Conservation (phyloP, 2,329 filamentous ascomycete species). For the Graphilbum sp. region DNA sequence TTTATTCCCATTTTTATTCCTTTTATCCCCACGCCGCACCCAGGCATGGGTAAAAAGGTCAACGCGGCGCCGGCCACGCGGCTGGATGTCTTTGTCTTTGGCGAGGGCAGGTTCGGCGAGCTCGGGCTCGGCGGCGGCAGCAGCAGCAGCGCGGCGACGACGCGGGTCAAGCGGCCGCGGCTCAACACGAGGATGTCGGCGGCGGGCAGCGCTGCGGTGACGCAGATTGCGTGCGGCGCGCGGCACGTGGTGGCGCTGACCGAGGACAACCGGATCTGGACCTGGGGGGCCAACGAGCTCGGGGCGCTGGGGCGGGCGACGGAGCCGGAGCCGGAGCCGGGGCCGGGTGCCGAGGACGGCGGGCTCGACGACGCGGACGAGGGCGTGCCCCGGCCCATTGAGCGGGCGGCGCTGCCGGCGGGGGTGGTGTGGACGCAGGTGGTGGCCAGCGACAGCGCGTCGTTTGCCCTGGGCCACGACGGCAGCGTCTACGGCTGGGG, state of each 20-base stretch:
- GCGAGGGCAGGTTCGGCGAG: constrained; percentile 66
- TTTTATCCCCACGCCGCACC: background rate
- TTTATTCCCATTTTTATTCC: no score
- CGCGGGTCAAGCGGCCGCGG: constrained; percentile 61
- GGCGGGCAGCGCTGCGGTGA: constrained; percentile 45
- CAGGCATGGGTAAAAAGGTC: constrained; percentile 23
- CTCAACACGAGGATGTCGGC: constrained; percentile 44
- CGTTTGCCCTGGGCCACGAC: constrained; percentile 59
- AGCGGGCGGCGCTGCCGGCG: constrained; percentile 22
- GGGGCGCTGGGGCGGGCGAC: constrained; percentile 66
- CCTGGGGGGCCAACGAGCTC: constrained; percentile 80
- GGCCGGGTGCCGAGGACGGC: constrained; percentile 30
- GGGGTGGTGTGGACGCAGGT: constrained; percentile 35
- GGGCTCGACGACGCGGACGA: constrained; percentile 42
- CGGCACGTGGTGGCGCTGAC: constrained; percentile 71
- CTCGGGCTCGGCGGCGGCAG: constrained; percentile 39
- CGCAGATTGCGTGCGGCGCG: constrained; percentile 61
- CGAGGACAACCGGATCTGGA: constrained; percentile 64
- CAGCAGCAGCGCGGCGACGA: constrained; percentile 17
- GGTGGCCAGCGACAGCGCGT: constrained; percentile 57
- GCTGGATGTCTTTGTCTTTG: constrained; percentile 65
- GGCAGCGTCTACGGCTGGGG: constrained; percentile 73
- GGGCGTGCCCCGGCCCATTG: constrained; percentile 41
- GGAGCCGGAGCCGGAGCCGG: background rate
- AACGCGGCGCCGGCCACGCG: constrained; percentile 46